Conservation (phyloP, 2,329 filamentous ascomycete genomes). For the Colletotrichum paranaense region DNA sequence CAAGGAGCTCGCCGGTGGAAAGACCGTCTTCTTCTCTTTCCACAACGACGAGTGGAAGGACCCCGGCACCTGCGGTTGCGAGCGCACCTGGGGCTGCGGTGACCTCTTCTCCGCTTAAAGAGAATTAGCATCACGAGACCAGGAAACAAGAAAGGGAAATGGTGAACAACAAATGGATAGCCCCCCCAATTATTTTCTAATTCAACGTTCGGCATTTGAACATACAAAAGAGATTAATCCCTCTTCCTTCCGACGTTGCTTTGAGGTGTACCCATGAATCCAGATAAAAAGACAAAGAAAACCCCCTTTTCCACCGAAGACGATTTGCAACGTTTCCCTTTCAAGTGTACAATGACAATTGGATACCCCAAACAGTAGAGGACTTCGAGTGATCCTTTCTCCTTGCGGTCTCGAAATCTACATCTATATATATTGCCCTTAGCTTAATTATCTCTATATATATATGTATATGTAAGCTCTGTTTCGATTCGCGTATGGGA, state of each 20-base stretch:
- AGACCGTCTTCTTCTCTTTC: constrained; percentile 85
- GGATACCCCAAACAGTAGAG: background rate
- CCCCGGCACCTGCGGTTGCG: constrained; percentile 75
- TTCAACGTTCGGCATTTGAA: constrained; percentile 13
- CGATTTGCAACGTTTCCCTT: background rate
- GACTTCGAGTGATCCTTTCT: background rate
- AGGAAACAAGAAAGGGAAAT: background rate
- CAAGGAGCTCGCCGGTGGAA: constrained; percentile 70
- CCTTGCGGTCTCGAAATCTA: background rate
- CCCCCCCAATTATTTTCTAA: background rate
- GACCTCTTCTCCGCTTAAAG: constrained; percentile 53
- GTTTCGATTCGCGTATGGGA: background rate
- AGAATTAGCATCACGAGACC: background rate
- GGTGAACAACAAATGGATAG: background rate
- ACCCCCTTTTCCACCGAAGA: background rate
- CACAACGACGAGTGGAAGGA: constrained; percentile 86
- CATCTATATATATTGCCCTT: background rate
- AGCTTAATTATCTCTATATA: background rate
- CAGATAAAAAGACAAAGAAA: background rate
- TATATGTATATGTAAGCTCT: background rate
- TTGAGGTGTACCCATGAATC: constrained; percentile 4
- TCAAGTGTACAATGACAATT: constrained; percentile 1
- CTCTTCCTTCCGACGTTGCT: background rate
- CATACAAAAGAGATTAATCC: background rate
- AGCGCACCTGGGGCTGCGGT: constrained; percentile 82